Evolutionary conservation across 108 stramenopile species (phyloP).

Genomic region (Conticribra weissflogii): DNA sequence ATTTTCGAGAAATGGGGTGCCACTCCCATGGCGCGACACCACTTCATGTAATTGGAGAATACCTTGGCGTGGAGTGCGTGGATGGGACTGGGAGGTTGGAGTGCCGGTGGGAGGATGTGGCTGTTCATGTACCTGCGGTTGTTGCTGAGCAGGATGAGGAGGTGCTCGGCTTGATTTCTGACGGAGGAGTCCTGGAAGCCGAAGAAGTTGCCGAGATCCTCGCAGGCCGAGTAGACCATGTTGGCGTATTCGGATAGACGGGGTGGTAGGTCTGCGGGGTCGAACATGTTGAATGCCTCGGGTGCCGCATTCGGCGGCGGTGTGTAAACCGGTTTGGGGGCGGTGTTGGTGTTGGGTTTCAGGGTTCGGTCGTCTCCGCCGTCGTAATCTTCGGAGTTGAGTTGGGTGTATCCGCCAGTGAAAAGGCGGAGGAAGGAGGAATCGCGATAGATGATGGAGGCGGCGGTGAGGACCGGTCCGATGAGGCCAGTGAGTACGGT

Average conservation of each 20-base stretch:
- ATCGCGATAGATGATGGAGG: constrained; percentile 64
- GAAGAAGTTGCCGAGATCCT: constrained; percentile 93
- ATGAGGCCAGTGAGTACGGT: constrained; percentile 63
- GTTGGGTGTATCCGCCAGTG: constrained; percentile 16
- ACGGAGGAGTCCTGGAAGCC: constrained; percentile 93
- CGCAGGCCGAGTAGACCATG: constrained; percentile 92
- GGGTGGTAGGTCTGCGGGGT: constrained; percentile 89
- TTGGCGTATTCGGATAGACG: constrained; percentile 91
- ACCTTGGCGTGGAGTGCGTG: constrained; percentile 94
- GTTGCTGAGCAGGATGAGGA: constrained; percentile 93
- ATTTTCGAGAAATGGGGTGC: constrained; percentile 89
- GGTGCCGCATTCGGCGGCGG: constrained; percentile 34
- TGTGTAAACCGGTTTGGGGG: constrained; percentile 39
- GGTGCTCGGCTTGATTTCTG: constrained; percentile 95
- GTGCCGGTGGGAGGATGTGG: constrained; percentile 76
- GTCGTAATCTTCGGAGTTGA: constrained; percentile 28
- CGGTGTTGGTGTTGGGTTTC: constrained; percentile 47
- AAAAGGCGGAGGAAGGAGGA: constrained; percentile 24
- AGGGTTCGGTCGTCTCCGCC: constrained; percentile 31
- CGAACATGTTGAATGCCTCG: constrained; percentile 87
- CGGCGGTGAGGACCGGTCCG: constrained; percentile 56
- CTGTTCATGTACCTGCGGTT: constrained; percentile 95
- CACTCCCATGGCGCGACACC: constrained; percentile 93
- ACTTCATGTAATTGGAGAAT: constrained; percentile 97
- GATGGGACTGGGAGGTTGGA: constrained; percentile 87